Evolutionary conservation across 495 filamentous ascomycete species (phyloP), one percentile per base, ranked within the genome.

Genomic region (Astrocystis sublimbata): DNA sequence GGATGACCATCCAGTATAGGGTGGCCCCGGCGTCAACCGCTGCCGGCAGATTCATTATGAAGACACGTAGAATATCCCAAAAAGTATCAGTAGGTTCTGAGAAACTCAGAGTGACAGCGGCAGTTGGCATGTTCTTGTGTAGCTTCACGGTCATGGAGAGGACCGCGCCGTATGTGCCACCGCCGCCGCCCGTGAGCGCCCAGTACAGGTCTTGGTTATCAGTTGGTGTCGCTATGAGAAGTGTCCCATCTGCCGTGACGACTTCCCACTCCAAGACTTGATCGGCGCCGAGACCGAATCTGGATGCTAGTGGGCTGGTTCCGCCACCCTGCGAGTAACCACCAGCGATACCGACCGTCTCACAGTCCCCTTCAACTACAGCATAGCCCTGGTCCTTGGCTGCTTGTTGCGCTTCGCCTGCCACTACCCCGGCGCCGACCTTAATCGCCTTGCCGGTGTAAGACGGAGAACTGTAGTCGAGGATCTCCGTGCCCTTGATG

Each of bases 381-480:
- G 76, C 80, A 35, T 83, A 72, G n/a, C 78, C 79, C 24, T 77
- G 57, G 30, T 75, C 68, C 31, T 81, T 58, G 13, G 79, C 83
- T 7, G 72, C 70, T 21, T 74, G 60, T 47, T 87, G 84, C 8
- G 85, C 68, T 52, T 85, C 81, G 24, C 67, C 58, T 0, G 75
- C 86, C 57, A 84, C 75, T 6, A 85, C 76, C 43, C 85, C 86
- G n/a, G 85, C 75, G 4, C 85, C 84, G 58, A 86, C 70, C 64
- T 83, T 85, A 52, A 86, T 73, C 15, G 82, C 84, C 0, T 80
- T 71, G 0, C 85, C 83, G 2, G 58, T 68, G 62, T 83, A 85
- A 2, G n/a, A 83, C 83, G 47, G 86, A 63, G 63, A 80, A 6
- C 73, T 65, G 58, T 73, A 79, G 15, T 73, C 67, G 30, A 75